Evolutionary conservation across 2,329 filamentous ascomycete genomes (phyloP).

Genomic region (Fusarium odoratissimum): DNA sequence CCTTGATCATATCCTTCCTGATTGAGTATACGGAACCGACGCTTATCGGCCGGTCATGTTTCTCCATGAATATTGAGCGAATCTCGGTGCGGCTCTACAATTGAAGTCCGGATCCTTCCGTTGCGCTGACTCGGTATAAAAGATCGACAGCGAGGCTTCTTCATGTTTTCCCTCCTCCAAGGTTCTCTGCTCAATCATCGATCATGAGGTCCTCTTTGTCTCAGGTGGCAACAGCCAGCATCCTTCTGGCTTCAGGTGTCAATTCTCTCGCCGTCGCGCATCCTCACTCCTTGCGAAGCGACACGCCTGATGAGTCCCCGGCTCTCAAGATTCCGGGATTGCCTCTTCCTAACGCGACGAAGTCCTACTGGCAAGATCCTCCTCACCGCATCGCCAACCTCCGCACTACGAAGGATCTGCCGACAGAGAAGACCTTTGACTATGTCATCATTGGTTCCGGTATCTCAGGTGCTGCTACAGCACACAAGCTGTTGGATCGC

Average conservation of each 20-base stretch:
- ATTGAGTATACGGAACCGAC: constrained; percentile 3
- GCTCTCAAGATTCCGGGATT: constrained; percentile 18
- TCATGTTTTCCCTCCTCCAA: accelerated
- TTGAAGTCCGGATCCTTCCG: neutral
- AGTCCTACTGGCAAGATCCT: constrained; percentile 29
- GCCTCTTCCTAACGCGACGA: constrained; percentile 24
- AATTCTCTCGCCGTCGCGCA: constrained; percentile 3
- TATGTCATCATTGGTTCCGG: constrained; percentile 32
- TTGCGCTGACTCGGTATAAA: neutral
- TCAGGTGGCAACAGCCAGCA: constrained; percentile 2
- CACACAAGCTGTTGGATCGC: constrained; percentile 24
- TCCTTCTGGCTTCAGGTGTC: constrained; percentile 5
- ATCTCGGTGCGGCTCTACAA: neutral
- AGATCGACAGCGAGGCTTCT: neutral
- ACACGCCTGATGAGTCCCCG: neutral
- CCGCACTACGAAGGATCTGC: constrained; percentile 17
- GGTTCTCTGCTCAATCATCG: too few relatives aligned
- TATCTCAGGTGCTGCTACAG: constrained; percentile 24
- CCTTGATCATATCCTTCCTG: constrained; percentile 3
- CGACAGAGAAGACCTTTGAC: constrained; percentile 13
- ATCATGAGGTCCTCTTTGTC: constrained; percentile 15
- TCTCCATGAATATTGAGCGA: neutral
- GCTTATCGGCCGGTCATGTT: neutral
- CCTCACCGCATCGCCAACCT: constrained; percentile 30
- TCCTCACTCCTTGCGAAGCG: neutral